A percentile compares a stretch with the other conserved stretches of the same genome.
Evolutionary conservation across 2,329 filamentous ascomycete species (phyloP).

Genomic region (Aspergillaceae sp.): DNA sequence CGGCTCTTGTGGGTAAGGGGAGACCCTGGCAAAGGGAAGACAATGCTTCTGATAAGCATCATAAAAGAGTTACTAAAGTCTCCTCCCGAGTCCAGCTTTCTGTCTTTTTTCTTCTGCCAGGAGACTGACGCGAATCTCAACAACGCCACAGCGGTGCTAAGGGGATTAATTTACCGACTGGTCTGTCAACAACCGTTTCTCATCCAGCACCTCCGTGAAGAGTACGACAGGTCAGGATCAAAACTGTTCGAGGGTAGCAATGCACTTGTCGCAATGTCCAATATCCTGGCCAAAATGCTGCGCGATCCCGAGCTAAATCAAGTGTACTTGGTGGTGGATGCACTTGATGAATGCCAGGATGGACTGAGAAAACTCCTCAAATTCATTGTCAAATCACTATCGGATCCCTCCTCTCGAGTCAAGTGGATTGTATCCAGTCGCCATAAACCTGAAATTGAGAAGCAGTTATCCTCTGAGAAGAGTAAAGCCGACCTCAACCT

Average conservation of each 20-base stretch:
- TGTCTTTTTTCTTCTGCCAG: constrained; percentile 37
- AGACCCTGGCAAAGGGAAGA: constrained; percentile 18
- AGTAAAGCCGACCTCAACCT: constrained; percentile 14
- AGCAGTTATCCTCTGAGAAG: constrained; percentile 12
- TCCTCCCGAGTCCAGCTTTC: neutral
- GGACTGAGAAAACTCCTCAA: constrained; percentile 26
- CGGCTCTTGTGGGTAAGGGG: constrained; percentile 17
- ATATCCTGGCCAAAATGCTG: constrained; percentile 36
- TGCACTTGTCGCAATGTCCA: constrained; percentile 25
- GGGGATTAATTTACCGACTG: constrained; percentile 38
- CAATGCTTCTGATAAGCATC: constrained; percentile 17
- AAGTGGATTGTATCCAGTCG: constrained; percentile 43
- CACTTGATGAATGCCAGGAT: constrained; percentile 39
- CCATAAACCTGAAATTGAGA: constrained; percentile 32
- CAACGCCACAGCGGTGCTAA: constrained; percentile 33
- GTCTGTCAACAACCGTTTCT: constrained; percentile 25
- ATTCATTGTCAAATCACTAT: constrained; percentile 20
- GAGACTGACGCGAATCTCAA: constrained; percentile 30
- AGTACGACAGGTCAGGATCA: constrained; percentile 27
- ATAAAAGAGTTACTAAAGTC: constrained; percentile 9
- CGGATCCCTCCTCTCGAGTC: constrained; percentile 10
- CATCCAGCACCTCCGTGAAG: constrained; percentile 24
- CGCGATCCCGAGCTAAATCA: constrained; percentile 20
- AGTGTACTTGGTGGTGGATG: constrained; percentile 37
- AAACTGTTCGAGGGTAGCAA: constrained; percentile 34